Conservation (phyloP, 176 grass and related monocot species). For the Aechmea fasciata region DNA sequence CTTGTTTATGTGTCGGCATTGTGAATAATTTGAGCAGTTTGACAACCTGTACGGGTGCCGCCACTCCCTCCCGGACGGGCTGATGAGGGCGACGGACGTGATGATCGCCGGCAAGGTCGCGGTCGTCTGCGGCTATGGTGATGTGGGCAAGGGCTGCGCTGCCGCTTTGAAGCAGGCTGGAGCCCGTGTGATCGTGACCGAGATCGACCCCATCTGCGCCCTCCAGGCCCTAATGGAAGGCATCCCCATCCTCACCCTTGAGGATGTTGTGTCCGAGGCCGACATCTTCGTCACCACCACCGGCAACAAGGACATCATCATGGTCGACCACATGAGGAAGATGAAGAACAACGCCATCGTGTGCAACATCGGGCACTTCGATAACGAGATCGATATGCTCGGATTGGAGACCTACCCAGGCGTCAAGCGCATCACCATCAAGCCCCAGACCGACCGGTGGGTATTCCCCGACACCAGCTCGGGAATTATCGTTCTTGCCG, state of each 20-base stretch:
- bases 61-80: conserved; percentile 93
- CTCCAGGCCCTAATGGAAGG: conserved; percentile 97
- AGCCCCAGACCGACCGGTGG: conserved; percentile 98
- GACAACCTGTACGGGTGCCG: conserved; percentile 95
- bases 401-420: conserved; percentile 93
- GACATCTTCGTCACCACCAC: conserved; percentile 97
- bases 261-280: conserved; percentile 68
- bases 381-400: conserved; percentile 90
- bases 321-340: conserved; percentile 98
- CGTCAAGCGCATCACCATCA: conserved; percentile 94
- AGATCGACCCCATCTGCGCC: conserved; percentile 97
- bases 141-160: conserved; percentile 95
- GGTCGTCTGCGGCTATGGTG: conserved; percentile 83
- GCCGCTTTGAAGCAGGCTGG: conserved; percentile 85
- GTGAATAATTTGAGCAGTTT: conserved; percentile 36
- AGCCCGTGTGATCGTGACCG: conserved; percentile 89
- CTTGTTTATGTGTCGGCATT: background rate
- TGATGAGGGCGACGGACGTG: conserved; percentile 94
- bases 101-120: conserved; percentile 98
- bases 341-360: conserved; percentile 99
- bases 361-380: conserved; percentile 98
- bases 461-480: conserved; percentile 81
- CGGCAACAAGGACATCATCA: conserved; percentile 96
- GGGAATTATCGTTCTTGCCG: conserved; percentile 86
- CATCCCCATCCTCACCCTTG: conserved; percentile 70